Conservation (phyloP, 2,329 filamentous ascomycete genomes). For the Fusarium foetens region DNA sequence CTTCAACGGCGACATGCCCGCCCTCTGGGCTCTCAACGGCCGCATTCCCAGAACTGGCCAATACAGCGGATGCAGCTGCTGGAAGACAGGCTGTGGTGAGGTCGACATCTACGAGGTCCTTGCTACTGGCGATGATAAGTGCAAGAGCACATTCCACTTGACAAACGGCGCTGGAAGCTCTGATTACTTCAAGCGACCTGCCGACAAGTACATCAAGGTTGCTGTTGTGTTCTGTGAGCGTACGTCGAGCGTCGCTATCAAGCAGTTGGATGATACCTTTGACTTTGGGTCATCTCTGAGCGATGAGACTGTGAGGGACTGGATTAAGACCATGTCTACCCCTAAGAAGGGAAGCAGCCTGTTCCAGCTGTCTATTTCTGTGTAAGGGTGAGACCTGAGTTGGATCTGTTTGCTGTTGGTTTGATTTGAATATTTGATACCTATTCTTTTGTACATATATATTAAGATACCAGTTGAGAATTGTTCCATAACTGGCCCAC, state of each 20-base stretch:
- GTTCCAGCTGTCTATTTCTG: constrained; percentile 31
- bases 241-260: constrained; percentile 65
- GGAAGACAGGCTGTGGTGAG: constrained; percentile 75
- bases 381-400: neutral
- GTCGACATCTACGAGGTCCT: constrained; percentile 81
- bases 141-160: constrained; percentile 77
- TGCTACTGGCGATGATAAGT: constrained; percentile 69
- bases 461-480: constrained; percentile 14
- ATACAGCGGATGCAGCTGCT: constrained; percentile 79
- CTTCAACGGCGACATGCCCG: constrained; percentile 73
- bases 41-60: constrained; percentile 76
- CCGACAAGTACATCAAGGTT: constrained; percentile 67
- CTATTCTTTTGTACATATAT: constrained; percentile 29
- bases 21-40: constrained; percentile 80
- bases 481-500: neutral
- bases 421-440: neutral
- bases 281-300: constrained; percentile 55
- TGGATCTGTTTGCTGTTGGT: neutral
- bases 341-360: constrained; percentile 35
- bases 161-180: constrained; percentile 72
- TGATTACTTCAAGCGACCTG: constrained; percentile 77
- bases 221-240: constrained; percentile 69
- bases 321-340: constrained; percentile 43
- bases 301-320: constrained; percentile 51
- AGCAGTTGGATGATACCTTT: constrained; percentile 57